Percentiles rank a stretch among this genome's conserved stretches.
Evolutionary conservation across 148 eudicot species (phyloP).

Genomic region (Vaccinium myrtillus): DNA sequence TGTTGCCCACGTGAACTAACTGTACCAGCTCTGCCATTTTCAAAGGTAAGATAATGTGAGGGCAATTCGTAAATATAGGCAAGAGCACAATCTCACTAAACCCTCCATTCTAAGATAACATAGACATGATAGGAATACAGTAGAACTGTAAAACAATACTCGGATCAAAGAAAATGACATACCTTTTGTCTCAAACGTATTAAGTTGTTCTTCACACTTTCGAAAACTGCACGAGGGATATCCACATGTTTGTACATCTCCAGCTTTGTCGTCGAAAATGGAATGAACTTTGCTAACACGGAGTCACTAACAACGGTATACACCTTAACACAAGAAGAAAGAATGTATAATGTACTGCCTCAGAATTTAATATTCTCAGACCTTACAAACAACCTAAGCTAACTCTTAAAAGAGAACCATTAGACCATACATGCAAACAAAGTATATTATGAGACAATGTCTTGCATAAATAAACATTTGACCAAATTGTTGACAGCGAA

Average conservation of each 20-base stretch:
- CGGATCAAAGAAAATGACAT: background rate
- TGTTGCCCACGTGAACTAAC: background rate
- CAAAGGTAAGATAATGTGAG: background rate
- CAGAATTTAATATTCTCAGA: background rate
- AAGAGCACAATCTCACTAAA: background rate
- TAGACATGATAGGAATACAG: background rate
- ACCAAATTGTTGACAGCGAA: background rate
- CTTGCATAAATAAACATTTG: background rate
- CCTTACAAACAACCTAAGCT: background rate
- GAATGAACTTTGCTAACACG: constrained; percentile 47
- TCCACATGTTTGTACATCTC: constrained; percentile 42
- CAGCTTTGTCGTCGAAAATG: constrained; percentile 57
- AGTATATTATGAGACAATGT: background rate
- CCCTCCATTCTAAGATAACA: background rate
- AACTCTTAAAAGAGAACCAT: background rate
- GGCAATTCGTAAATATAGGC: background rate
- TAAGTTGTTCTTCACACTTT: constrained; percentile 28
- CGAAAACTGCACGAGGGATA: constrained; percentile 25
- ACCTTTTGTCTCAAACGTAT: constrained; percentile 47
- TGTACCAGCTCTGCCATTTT: background rate
- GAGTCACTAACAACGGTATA: constrained; percentile 71
- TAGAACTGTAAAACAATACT: background rate
- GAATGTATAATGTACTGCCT: background rate
- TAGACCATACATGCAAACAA: background rate
- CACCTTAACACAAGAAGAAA: constrained; percentile 50